Evolutionary conservation across 208 protist genomes (phyloP), one percentile per base, ranked within the genome.

Genomic region (Naegleria fowleri): DNA sequence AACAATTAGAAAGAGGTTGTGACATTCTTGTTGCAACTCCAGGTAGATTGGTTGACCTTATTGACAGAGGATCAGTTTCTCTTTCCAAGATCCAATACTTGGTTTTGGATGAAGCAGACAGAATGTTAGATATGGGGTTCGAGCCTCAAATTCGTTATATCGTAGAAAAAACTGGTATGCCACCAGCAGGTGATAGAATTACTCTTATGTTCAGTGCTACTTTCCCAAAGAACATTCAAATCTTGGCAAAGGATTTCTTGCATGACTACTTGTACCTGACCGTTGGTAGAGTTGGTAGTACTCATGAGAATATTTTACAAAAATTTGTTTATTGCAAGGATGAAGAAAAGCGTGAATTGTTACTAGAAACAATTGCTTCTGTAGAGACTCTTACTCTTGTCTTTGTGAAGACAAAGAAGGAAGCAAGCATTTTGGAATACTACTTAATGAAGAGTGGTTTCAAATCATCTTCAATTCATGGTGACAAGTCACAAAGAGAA

Each of bases 371-470:
- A 33, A 91, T 98, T 48, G 93, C 92, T 75, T 94, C 96, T 55
- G 9, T 48, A 90, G 93, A 96, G 91, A 88, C 93, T 38, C 94
- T 96, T 87, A 94, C 96, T 75, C 95, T 97, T 58, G 96, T 99
- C 83, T 99, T 99, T 94, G 98, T 99, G 0, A 98, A 99, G 93
- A 99, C 99, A 91, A 99, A 99, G 95, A 95, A 96, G 83, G 96
- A 97, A 75, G 99, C 99, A 40, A 96, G 99, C 92, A 94, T 95
- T 91, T 92, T 99, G 36, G 97, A 99, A 91, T 94, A 97, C 51
- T 98, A 96, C 91, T 95, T 99, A 9, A 94, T 93, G 90, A 91
- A 96, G 19, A 33, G 95, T 29, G 52, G 91, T 15, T 95, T 96
- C 52, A 85, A 83, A n/a, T 92, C 92, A 0, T 95, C 94, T 15